Percentiles rank a stretch among this genome's conserved stretches.
Evolutionary conservation across 441 rosid genomes (phyloP).

Genomic region (Erysimum cheiri): DNA sequence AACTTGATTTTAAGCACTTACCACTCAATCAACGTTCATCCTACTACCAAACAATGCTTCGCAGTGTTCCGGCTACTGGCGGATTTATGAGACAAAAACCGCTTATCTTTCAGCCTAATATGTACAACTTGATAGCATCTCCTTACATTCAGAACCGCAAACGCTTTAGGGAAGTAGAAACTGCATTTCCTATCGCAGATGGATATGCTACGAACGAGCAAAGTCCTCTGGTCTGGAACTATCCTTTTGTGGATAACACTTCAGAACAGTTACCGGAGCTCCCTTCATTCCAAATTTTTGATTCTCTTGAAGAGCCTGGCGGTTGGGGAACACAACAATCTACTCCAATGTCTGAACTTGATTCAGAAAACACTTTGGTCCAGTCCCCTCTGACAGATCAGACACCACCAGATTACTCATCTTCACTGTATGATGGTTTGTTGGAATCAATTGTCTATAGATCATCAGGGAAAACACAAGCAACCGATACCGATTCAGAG

Average conservation of each 20-base stretch:
- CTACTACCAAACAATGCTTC: slow-evolving; percentile 20
- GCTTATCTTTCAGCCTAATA: slow-evolving; percentile 17
- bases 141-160: slow-evolving; percentile 19
- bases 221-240: slow-evolving; percentile 25
- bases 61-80: slow-evolving; percentile 7
- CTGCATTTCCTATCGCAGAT: neutral
- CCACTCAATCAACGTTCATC: neutral
- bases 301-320: slow-evolving; percentile 61
- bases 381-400: slow-evolving; percentile 69
- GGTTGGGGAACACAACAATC: slow-evolving; percentile 23
- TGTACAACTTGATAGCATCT: slow-evolving; percentile 12
- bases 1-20: slow-evolving; percentile 62
- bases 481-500: slow-evolving; percentile 59
- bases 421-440: slow-evolving; percentile 77
- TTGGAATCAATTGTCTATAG: slow-evolving; percentile 83
- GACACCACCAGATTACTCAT: slow-evolving; percentile 53
- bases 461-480: slow-evolving; percentile 66
- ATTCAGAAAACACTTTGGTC: slow-evolving; percentile 65
- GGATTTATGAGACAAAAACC: slow-evolving; percentile 9
- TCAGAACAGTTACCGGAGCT: slow-evolving; percentile 70
- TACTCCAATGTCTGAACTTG: slow-evolving; percentile 51
- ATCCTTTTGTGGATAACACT: slow-evolving; percentile 39
- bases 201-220: slow-evolving; percentile 26
- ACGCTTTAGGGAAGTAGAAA: slow-evolving; percentile 16
- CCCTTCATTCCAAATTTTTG: slow-evolving; percentile 99